phyloP scores from a whole-genome alignment of 352 stramenopile genomes.

The Globisporangium paddicum region DNA sequence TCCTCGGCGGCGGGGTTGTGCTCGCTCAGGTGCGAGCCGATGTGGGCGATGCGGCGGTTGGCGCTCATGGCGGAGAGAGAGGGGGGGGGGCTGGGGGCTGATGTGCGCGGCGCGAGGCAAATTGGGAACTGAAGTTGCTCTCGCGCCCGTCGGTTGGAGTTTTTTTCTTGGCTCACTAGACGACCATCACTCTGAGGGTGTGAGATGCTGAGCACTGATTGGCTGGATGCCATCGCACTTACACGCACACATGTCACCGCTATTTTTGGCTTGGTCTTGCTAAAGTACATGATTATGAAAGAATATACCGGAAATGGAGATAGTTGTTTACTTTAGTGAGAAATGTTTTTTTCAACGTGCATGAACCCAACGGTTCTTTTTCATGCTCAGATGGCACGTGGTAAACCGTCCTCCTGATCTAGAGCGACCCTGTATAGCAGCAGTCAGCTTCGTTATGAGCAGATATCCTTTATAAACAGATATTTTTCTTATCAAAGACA shows the following conservation, averaged over 20 bases:
- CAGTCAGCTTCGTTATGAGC: no score
- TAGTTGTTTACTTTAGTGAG: background rate
- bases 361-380: constrained; percentile 16
- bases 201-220: constrained; percentile 11
- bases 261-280: constrained; percentile 1
- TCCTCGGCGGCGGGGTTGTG: constrained; percentile 60
- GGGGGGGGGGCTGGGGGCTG: background rate
- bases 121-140: constrained; percentile 33
- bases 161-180: no score
- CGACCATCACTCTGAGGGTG: background rate
- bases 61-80: constrained; percentile 38
- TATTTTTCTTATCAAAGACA: background rate
- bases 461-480: background rate
- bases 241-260: constrained; percentile 53
- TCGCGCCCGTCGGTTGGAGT: background rate
- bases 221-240: constrained; percentile 5
- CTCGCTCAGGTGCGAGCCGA: constrained; percentile 63
- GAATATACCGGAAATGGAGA: background rate
- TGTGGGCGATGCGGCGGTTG: constrained; percentile 68
- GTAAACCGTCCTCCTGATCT: constrained; percentile 9
- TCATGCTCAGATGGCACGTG: constrained; percentile 4
- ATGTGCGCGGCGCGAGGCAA: constrained; percentile 25
- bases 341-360: constrained; percentile 1
- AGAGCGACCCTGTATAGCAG: background rate
- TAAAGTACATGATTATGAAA: background rate